A percentile compares a stretch with the other conserved stretches of the same genome.
Evolutionary conservation across 257 asterid genomes (phyloP).

Genomic region (Hygrophila difformis): DNA sequence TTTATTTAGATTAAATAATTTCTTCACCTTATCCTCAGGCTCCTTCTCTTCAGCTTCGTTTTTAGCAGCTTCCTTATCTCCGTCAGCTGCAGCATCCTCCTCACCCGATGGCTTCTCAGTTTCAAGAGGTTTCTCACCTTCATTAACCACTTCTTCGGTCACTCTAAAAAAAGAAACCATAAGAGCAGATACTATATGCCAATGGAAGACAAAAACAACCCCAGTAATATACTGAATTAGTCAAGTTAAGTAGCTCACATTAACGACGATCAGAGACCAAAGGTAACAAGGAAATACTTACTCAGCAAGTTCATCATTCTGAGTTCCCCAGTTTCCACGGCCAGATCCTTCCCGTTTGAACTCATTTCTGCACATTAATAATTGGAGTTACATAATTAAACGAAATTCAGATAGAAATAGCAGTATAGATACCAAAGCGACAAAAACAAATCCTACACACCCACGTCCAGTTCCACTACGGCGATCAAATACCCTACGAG

Average conservation of each 20-base stretch:
- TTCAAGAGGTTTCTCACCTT: constrained; percentile 44
- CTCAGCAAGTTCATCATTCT: constrained; percentile 53
- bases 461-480: constrained; percentile 79
- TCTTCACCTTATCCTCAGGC: constrained; percentile 50
- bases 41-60: constrained; percentile 55
- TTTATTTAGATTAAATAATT: not conserved
- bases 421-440: not conserved
- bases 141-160: constrained; percentile 43
- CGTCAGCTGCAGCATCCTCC: constrained; percentile 22
- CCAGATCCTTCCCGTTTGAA: constrained; percentile 73
- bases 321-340: constrained; percentile 83
- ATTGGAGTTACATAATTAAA: not conserved
- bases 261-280: not conserved
- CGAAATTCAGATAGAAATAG: not conserved
- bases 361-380: constrained; percentile 36
- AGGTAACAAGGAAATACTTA: constrained; percentile 35
- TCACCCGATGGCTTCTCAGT: constrained; percentile 25
- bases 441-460: constrained; percentile 24
- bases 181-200: not conserved
- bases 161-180: constrained; percentile 21
- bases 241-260: too few relatives aligned
- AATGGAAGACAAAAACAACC: not conserved
- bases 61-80: constrained; percentile 38
- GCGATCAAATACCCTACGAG: constrained; percentile 56
- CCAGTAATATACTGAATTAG: not conserved